Evolutionary conservation across 305 asterid species (phyloP), one percentile per base, ranked within the genome.

Genomic region (Ajuga reptans): DNA sequence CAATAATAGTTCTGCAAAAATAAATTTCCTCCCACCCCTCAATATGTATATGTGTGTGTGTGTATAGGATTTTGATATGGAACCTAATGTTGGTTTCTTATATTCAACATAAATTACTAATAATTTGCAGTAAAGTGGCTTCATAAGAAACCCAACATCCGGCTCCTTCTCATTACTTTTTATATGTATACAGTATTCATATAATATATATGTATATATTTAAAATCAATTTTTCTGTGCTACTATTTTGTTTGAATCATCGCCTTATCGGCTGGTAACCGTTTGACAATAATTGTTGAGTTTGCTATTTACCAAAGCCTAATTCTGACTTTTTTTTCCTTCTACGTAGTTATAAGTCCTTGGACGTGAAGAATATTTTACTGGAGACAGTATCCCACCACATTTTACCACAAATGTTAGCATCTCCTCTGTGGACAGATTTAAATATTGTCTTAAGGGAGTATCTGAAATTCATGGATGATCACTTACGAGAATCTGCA

Each of bases 331-430:
- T 56, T 77, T 50, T 64, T 70, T 73, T 74, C 70, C 70, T 74
- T 72, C 71, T 68, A 33, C 83, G 62, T 70, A 94, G 99, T 83
- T 94, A 94, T 81, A 91, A 86, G 84, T 82, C 94, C 61, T 75
- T 94, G 93, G 98, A 94, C 64, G 98, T 88, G 84, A 95, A 95
- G 87, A 95, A 95, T 80, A 91, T 95, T 70, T 82, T 95, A 83
- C 79, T 89, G 87, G 99, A 95, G 87, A 86, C 97, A 54, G 85
- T 83, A 71, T 85, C 89, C 7, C 94, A 91, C 87, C 96, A 89
- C 78, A 88, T 95, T 72, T 84, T 95, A 77, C 99, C 97, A 5
- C 97, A 92, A 84, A 88, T 91, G 97, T 73, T 91, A 79, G 76
- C 78, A 64, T 95, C 98, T 64, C 95, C 97, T 10, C 80, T 89